Evolutionary conservation across 2,329 filamentous ascomycete genomes (phyloP), one percentile per base, ranked within the genome.

Genomic region (Arthrinium puccinioides): DNA sequence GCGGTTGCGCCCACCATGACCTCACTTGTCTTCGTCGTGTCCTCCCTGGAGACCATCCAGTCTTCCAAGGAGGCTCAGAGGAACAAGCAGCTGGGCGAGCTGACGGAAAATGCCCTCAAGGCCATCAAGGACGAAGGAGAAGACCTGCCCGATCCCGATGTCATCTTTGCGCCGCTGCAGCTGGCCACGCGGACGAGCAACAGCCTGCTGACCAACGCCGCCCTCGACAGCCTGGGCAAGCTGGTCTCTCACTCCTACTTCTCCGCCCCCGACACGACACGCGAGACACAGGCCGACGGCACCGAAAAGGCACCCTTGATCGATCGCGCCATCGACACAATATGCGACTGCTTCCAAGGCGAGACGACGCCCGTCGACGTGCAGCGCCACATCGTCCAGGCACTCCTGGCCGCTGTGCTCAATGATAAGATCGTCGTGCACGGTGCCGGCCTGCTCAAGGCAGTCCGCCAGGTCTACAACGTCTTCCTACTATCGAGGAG

Each of bases 351-450:
- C 61, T 98, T 98, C 58, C 89, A 97, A 57, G 90, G 92, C 56
- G 92, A 98, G 65, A 86, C 86, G 2, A 98, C 94, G 0, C 82
- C 87, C 4, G 76, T 84, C 36, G 90, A 96, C 60, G 84, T 97
- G 32, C 92, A 98, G 62, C 77, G 97, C 51, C 92, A 98, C 64
- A 98, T 98, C 50, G 87, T 98, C 59, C 97, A 98, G 66, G 97
- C 92, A 2, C 70, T 98, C 42, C 70, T 98, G 42, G 89, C 92
- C 11, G 94, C 94, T 11, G 92, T 98, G 11, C 69, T 98, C 46
- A 97, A 97, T 57, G 92, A 98, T 67, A 98, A 97, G 67, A 95
- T 97, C 47, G 88, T 98, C 29, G 94, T 98, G 2, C 92, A 98
- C 59, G 92, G 92, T 41, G 90, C 92, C 25, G 94, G 92, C 45